Conservation (phyloP, 2,329 filamentous ascomycete species). For the Huntiella moniliformis region DNA sequence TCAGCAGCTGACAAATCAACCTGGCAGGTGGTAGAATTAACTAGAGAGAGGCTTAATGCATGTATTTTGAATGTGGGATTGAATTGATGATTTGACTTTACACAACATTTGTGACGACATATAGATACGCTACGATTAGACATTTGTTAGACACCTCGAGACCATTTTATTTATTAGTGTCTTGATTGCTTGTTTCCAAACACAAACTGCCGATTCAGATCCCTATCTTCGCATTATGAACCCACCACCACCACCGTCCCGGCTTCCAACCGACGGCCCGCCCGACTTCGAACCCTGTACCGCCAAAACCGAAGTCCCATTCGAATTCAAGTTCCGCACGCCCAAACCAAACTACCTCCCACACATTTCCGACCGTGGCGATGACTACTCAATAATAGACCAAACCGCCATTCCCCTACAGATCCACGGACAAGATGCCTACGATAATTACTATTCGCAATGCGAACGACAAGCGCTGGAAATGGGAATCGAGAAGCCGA, state of each 20-base stretch:
- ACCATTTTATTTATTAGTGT: no score
- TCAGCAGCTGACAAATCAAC: background rate
- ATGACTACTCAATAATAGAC: constrained; percentile 32
- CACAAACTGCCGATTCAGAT: no score
- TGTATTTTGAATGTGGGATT: background rate
- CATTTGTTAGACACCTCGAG: no score
- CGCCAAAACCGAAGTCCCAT: constrained; percentile 22
- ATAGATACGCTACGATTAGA: no score
- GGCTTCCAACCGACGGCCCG: constrained; percentile 3
- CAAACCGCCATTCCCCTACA: constrained; percentile 32
- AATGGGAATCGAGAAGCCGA: constrained; percentile 58
- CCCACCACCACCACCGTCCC: background rate
- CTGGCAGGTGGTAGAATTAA: background rate
- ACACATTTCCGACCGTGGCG: constrained; percentile 32
- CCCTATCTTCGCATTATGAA: background rate
- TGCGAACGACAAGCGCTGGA: constrained; percentile 37
- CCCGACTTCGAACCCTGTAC: constrained; percentile 10
- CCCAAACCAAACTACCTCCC: constrained; percentile 43
- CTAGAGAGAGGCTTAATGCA: no score
- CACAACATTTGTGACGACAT: background rate
- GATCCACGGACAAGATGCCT: constrained; percentile 32
- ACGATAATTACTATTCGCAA: constrained; percentile 37
- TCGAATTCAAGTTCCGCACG: constrained; percentile 29
- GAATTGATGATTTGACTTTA: background rate
- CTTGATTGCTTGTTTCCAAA: no score